phyloP scores from a whole-genome alignment of 305 asterid genomes.

The Nicotiana rustica region DNA sequence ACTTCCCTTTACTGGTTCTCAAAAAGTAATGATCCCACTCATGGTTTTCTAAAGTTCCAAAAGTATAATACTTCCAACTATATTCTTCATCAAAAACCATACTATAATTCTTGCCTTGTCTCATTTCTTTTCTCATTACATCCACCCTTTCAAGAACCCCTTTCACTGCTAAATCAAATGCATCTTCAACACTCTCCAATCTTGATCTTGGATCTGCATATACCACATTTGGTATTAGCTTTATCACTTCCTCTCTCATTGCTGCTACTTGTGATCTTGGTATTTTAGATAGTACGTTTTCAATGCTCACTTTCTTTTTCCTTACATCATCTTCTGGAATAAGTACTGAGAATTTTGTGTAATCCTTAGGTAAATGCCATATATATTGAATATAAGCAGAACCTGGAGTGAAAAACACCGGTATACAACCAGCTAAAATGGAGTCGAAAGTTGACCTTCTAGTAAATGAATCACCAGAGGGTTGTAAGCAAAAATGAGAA shows the following conservation, averaged over 20 bases:
- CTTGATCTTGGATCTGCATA: slow-evolving; percentile 70
- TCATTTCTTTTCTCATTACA: slow-evolving; percentile 53
- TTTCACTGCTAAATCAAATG: slow-evolving; percentile 70
- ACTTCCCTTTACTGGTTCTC: slow-evolving; percentile 42
- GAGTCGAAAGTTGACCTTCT: slow-evolving; percentile 84
- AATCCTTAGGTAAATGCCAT: slow-evolving; percentile 79
- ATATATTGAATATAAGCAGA: slow-evolving; percentile 86
- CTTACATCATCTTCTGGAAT: slow-evolving; percentile 73
- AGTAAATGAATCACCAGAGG: slow-evolving; percentile 87
- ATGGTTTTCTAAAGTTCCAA: slow-evolving; percentile 65
- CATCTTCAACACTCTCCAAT: slow-evolving; percentile 63
- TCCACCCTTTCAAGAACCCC: slow-evolving; percentile 63
- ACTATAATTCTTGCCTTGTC: slow-evolving; percentile 52
- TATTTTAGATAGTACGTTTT: slow-evolving; percentile 55
- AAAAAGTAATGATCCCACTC: slow-evolving; percentile 84
- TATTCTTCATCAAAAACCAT: slow-evolving; percentile 58
- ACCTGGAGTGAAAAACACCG: slow-evolving; percentile 81
- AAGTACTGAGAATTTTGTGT: slow-evolving; percentile 64
- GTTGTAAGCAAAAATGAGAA: slow-evolving; percentile 80
- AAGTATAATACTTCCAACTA: slow-evolving; percentile 85
- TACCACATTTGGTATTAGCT: slow-evolving; percentile 70
- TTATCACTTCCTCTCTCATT: slow-evolving; percentile 80
- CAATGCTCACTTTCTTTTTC: slow-evolving; percentile 61
- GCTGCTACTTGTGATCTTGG: slow-evolving; percentile 50
- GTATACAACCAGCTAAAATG: slow-evolving; percentile 86